Percentiles rank a stretch among this genome's conserved stretches.
Conservation (phyloP, 2,329 filamentous ascomycete genomes). For the Xylariaceae sp. region DNA sequence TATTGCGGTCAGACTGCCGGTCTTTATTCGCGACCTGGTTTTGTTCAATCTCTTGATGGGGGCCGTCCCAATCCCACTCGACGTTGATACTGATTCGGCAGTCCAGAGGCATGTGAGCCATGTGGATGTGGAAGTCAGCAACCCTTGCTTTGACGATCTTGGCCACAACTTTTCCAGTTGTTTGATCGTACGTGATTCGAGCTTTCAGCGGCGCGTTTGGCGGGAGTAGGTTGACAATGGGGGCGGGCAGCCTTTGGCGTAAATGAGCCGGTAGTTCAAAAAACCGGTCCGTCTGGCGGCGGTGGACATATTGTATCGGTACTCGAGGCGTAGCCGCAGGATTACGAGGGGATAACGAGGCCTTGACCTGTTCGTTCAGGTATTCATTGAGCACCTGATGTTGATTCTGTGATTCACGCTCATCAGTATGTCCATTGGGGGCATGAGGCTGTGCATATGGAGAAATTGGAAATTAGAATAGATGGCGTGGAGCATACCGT, state of each 20-base stretch:
- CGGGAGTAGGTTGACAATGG: slow-evolving; percentile 58
- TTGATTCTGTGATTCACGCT: slow-evolving; percentile 54
- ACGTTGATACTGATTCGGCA: slow-evolving; percentile 92
- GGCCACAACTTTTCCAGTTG: slow-evolving; percentile 63
- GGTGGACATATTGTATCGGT: slow-evolving; percentile 74
- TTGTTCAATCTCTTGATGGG: slow-evolving; percentile 53
- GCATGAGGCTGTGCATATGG: neutral
- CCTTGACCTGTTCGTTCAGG: slow-evolving; percentile 65
- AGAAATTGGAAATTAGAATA: slow-evolving; percentile 1
- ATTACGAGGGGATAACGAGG: slow-evolving; percentile 54
- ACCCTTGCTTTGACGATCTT: slow-evolving; percentile 92
- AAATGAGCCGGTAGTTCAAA: slow-evolving; percentile 65
- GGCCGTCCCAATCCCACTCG: slow-evolving; percentile 80
- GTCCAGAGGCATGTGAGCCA: slow-evolving; percentile 74
- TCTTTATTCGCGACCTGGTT: slow-evolving; percentile 36
- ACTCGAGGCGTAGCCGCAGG: slow-evolving; percentile 49
- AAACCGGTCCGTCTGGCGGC: slow-evolving; percentile 78
- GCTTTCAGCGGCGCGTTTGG: slow-evolving; percentile 57
- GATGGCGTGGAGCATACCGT: slow-evolving; percentile 54
- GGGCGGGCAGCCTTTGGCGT: slow-evolving; percentile 58
- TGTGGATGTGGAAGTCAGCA: slow-evolving; percentile 80
- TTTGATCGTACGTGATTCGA: slow-evolving; percentile 73
- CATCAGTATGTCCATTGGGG: slow-evolving; percentile 3
- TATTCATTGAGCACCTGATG: slow-evolving; percentile 81
- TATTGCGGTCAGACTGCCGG: slow-evolving; percentile 61